These are phyloP conservation scores for Corynespora cassiicola DNA, from an alignment of 2,329 filamentous ascomycete genomes.

Conservation along the genomic window DNA sequence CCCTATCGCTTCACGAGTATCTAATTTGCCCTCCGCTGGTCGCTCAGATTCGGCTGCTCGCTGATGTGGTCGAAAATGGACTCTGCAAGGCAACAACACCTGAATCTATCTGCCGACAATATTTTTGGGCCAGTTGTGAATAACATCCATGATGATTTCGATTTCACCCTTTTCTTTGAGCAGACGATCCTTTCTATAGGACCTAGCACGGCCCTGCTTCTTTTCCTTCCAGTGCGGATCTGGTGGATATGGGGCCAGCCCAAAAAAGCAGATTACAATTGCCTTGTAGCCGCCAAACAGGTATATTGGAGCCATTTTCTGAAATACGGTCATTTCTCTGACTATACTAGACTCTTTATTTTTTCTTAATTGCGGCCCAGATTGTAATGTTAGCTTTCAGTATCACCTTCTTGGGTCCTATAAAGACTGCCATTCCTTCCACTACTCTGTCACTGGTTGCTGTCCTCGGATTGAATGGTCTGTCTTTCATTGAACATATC, in stretches of 20 bases:
- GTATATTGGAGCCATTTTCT: constrained; percentile 2
- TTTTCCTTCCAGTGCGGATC: constrained; percentile 4
- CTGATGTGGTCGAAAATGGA: no score
- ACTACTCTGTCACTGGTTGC: constrained; percentile 4
- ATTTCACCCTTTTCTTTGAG: constrained; percentile 13
- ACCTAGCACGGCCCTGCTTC: constrained; percentile 5
- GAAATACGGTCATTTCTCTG: neutral
- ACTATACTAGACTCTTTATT: constrained; percentile 4
- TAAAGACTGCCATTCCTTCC: constrained; percentile 3
- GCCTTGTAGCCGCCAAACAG: constrained; percentile 3
- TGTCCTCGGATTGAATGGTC: constrained; percentile 4
- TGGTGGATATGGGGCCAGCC: constrained; percentile 5
- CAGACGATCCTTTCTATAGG: constrained; percentile 6
- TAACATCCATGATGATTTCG: constrained; percentile 2
- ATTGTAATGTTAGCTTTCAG: constrained; percentile 4
- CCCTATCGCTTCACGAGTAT: no score
- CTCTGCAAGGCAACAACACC: no score
- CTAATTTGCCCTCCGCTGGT: no score
- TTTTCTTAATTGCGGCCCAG: constrained; percentile 5
- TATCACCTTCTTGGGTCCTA: neutral
- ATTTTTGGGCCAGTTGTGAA: constrained; percentile 7
- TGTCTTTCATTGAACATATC: constrained; percentile 10
- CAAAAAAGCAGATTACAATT: constrained; percentile 5
- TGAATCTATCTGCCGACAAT: constrained; percentile 1
- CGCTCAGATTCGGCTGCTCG: no score